Evolutionary conservation across 108 stramenopile species (phyloP), one percentile per base, ranked within the genome.

Genomic region (Seminavis robusta): DNA sequence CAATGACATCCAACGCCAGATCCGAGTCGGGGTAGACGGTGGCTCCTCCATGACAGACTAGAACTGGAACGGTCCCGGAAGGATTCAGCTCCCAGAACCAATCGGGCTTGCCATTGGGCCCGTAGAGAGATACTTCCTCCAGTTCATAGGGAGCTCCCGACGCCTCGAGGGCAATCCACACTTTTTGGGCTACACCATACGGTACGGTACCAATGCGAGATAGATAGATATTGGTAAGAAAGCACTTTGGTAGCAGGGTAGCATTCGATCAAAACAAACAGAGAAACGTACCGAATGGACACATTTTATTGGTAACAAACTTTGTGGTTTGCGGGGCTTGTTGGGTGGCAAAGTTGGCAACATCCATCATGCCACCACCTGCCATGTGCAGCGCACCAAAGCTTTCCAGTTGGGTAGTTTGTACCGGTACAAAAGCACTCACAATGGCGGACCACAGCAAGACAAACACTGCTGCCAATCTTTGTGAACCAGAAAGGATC

Each of bases 21-120:
- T 91, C 90, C 46, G 86, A 87, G 66, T 91, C 90, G 1, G 79
- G 56, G 27, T 70, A 61, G 6, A 89, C 77, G 4, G 21, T 55
- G 20, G 39, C 56, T 19, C 48, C 63, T 52, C 44, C 53, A 39
- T 51, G 32, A 52, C 64, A 58, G 10, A 68, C 76, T 32, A 90
- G 67, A 26, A 90, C 67, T 0, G 89, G 89, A 16, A 90, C 89
- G n/a, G 77, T 79, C 11, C 85, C 89, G 20, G 49, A 33, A 2
- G 80, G 81, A 56, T 90, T 90, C 46, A 90, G 65, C 29, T 84
- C 51, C 83, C 67, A 70, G 71, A 90, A 90, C 89, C 89, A 90
- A 52, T 76, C 76, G 8, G 89, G 89, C 43, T 90, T 90, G 7
- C 89, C 89, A 24, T 71, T 74, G 17, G 76, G n/a, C 25, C 89